Evolutionary conservation across 768 basidiomycete genomes (phyloP).

Genomic region (Podaxis carcinomalis): DNA sequence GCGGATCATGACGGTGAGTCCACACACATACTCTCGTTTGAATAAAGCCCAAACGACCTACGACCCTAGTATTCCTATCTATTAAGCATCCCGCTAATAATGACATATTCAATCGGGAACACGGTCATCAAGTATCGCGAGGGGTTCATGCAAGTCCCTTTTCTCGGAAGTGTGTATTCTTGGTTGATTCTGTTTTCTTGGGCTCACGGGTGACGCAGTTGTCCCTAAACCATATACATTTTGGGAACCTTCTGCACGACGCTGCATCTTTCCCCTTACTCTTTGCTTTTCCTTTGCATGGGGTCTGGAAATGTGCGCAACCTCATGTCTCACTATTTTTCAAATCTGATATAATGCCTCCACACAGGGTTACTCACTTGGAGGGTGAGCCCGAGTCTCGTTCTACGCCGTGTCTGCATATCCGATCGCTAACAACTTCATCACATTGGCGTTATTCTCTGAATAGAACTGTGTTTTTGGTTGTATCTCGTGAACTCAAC

Average conservation of each 20-base stretch:
- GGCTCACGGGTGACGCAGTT: conserved; percentile 34
- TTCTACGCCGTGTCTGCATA: background rate
- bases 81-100: conserved; percentile 54
- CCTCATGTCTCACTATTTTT: background rate
- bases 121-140: conserved; percentile 69
- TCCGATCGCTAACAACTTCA: background rate
- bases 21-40: background rate
- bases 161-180: conserved; percentile 43
- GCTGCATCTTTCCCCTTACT: conserved; percentile 61
- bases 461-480: conserved; percentile 81
- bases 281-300: conserved; percentile 63
- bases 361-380: conserved; percentile 65
- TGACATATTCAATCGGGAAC: conserved; percentile 58
- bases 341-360: background rate
- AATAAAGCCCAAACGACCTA: background rate
- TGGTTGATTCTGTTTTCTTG: background rate
- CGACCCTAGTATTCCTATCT: conserved; percentile 67
- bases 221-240: conserved; percentile 57
- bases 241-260: conserved; percentile 45
- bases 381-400: conserved; percentile 48
- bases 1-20: conserved; percentile 77
- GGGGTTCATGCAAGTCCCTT: conserved; percentile 48
- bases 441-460: background rate
- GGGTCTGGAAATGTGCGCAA: conserved; percentile 69
- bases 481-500: conserved; percentile 72